Evolutionary conservation across 805 yeast genomes (phyloP), one percentile per base, ranked within the genome.

Genomic region (Blastobotrys robertii): DNA sequence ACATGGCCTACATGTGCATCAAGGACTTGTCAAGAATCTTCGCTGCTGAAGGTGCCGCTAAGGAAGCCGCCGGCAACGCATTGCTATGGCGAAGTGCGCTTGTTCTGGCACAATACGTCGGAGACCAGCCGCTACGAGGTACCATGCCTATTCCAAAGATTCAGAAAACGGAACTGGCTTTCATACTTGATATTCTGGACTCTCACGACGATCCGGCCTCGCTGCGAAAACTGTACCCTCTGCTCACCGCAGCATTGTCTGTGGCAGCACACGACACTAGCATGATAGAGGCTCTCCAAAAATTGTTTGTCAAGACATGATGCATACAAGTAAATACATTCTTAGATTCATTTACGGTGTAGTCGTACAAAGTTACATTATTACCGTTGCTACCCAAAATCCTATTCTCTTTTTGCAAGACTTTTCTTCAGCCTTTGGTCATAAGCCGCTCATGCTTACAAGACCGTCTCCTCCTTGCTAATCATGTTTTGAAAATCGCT

Each of bases 61-160:
- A 58, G 10, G 51, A 50, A n/a, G 39, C 28, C 40, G 28, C 47
- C 52, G 9, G 44, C 54, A 34, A 50, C 51, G 36, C 31, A 41
- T 66, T 84, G 29, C 59, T 75, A 0, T 67, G 77, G 13, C 67
- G 95, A 34, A 63, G 73, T 19, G 76, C 82, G 0, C 69, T 83
- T 47, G 70, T 76, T 0, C 60, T 88, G 36, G 68, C 81, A 43
- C 74, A 81, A 45, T 79, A 75, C 47, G 64, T 83, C 5, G 75
- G 81, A 11, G 87, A 83, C 49, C 73, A 70, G 40, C 72, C 69
- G 29, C 61, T 87, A 9, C 56, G 80, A 4, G 74, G 77, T 30
- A 65, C 59, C 28, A 73, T 73, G 41, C 97, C 97, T 1, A 64
- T 83, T 11, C 74, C 90, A 0, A 68, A 72, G 33, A 59, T 83